These are phyloP conservation scores for Picea sitchensis DNA, from an alignment of 75 land plant species.

Conservation along the genomic window DNA sequence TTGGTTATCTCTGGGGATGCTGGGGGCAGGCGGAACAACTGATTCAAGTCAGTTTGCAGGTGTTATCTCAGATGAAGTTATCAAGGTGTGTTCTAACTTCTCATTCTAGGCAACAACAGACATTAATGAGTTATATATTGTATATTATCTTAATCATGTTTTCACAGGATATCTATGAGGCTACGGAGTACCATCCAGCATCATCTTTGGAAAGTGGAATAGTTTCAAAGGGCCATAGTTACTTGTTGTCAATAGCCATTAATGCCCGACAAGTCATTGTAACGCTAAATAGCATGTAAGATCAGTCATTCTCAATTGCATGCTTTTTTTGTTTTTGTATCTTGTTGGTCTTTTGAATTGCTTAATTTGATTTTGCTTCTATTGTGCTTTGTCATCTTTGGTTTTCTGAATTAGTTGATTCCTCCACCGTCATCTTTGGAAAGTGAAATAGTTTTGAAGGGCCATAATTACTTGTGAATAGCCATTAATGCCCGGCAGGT, in stretches of 20 bases:
- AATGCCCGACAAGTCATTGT: constrained; percentile 35
- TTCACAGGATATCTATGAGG: constrained; percentile 82
- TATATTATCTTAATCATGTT: constrained; percentile 1
- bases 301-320: background rate
- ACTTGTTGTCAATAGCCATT: constrained; percentile 36
- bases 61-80: constrained; percentile 85
- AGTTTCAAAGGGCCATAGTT: constrained; percentile 30
- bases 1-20: constrained; percentile 91
- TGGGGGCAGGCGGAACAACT: constrained; percentile 87
- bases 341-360: too few relatives aligned
- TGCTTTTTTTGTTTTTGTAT: too few relatives aligned
- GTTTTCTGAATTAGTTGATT: too few relatives aligned
- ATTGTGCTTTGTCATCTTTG: too few relatives aligned
- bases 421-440: constrained; percentile 29
- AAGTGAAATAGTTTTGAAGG: constrained; percentile 32
- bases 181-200: constrained; percentile 70
- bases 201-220: constrained; percentile 22
- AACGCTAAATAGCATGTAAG: constrained; percentile 58
- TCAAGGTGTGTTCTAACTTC: constrained; percentile 53
- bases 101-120: background rate
- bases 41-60: constrained; percentile 80
- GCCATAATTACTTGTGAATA: constrained; percentile 29
- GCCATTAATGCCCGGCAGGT: constrained; percentile 45
- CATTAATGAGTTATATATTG: background rate
- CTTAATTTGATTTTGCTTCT: too few relatives aligned